phyloP scores from a whole-genome alignment of 352 stramenopile species.

The Phytopythium boreale region DNA sequence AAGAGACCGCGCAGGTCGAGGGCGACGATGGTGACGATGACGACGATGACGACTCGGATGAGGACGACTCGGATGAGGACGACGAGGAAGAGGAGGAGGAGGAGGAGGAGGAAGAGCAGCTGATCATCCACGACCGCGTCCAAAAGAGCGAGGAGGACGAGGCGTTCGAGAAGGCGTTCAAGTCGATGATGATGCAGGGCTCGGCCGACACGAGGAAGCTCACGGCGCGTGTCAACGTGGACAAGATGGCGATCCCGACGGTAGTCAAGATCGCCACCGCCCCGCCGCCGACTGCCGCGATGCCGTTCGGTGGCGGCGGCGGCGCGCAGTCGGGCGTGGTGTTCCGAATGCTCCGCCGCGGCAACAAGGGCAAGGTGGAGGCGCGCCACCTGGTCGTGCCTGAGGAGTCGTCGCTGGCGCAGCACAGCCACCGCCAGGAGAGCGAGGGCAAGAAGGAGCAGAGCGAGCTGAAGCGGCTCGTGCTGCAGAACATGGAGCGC shows the following conservation, averaged over 20 bases:
- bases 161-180: slow-evolving; percentile 87
- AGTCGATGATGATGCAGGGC: slow-evolving; percentile 83
- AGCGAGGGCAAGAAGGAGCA: slow-evolving; percentile 83
- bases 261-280: slow-evolving; percentile 57
- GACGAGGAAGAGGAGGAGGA: slow-evolving; percentile 59
- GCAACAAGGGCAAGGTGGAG: slow-evolving; percentile 97
- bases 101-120: slow-evolving; percentile 82
- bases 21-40: slow-evolving; percentile 73
- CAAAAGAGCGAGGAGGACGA: slow-evolving; percentile 83
- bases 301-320: slow-evolving; percentile 22
- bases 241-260: slow-evolving; percentile 88
- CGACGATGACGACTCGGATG: slow-evolving; percentile 56
- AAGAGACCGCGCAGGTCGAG: slow-evolving; percentile 58
- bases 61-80: slow-evolving; percentile 71
- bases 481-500: slow-evolving; percentile 84
- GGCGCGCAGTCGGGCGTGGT: slow-evolving; percentile 52
- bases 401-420: slow-evolving; percentile 90
- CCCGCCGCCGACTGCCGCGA: slow-evolving; percentile 11
- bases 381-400: slow-evolving; percentile 93
- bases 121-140: slow-evolving; percentile 85
- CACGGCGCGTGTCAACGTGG: slow-evolving; percentile 63
- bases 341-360: slow-evolving; percentile 95
- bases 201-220: slow-evolving; percentile 61
- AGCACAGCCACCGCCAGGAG: slow-evolving; percentile 87
- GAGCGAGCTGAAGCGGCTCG: slow-evolving; percentile 84